A percentile compares a stretch with the other conserved stretches of the same genome.
phyloP scores from a whole-genome alignment of 2,329 filamentous ascomycete species.

The Tolypocladium sp. region DNA sequence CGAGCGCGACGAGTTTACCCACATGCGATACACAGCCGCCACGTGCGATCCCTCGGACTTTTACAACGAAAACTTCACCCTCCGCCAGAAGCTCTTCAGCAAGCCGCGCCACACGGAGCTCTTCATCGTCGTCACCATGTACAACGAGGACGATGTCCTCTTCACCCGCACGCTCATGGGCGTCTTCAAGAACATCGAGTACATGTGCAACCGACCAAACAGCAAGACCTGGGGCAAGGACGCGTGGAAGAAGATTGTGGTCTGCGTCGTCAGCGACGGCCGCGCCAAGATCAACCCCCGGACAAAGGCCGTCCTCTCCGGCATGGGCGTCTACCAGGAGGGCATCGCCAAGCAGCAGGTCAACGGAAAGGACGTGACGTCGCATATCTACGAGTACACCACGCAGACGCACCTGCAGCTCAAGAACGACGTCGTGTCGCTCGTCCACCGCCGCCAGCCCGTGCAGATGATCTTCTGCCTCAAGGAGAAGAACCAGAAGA shows the following conservation, averaged over 20 bases:
- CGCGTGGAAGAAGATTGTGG: constrained; percentile 99
- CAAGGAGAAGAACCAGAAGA: constrained; percentile 99
- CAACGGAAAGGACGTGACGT: constrained; percentile 90
- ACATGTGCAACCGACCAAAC: constrained; percentile 88
- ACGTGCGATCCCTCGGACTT: constrained; percentile 90
- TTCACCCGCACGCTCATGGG: constrained; percentile 94
- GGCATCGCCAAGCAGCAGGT: constrained; percentile 98
- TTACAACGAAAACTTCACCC: constrained; percentile 78
- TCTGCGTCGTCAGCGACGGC: constrained; percentile 93
- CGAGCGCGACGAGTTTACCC: constrained; percentile 83
- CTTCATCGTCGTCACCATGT: constrained; percentile 97
- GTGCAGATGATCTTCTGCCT: constrained; percentile 96
- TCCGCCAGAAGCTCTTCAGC: constrained; percentile 84
- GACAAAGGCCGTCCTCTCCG: constrained; percentile 81
- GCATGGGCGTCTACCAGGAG: constrained; percentile 94
- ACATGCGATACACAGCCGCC: constrained; percentile 89
- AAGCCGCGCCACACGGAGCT: constrained; percentile 89
- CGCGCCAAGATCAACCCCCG: constrained; percentile 93
- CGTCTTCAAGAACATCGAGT: constrained; percentile 97
- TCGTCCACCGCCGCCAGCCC: constrained; percentile 79
- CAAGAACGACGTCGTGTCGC: constrained; percentile 78
- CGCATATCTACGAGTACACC: constrained; percentile 95
- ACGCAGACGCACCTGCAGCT: constrained; percentile 79
- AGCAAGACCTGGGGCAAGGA: constrained; percentile 98
- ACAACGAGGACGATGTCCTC: constrained; percentile 95